Base-by-base conservation (phyloP, 352 stramenopile genomes). In the Peronosclerospora sorghi region DNA sequence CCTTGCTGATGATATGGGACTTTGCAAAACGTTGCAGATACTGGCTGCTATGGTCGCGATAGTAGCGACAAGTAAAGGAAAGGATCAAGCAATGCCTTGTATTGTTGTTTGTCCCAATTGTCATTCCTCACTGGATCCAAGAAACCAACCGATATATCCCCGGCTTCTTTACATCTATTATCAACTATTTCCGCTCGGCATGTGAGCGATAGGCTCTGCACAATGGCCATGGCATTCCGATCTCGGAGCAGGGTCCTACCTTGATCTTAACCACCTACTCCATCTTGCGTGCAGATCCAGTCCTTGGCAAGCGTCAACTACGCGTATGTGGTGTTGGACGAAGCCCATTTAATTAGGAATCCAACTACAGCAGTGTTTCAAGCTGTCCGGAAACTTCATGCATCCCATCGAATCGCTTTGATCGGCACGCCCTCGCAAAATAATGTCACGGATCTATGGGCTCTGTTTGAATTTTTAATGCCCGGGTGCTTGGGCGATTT, bases 341-440 rank as follows among this genome's bases (percentile, higher is more conserved):
- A 99, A 80, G 95, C 91, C 5, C 96, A 99, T 73, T 56, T 98
- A 14, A 77, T 98, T 27, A 90, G 95, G 13, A 99, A 99, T 59
- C 92, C 93, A 8, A 83, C 84, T 32, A 97, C 86, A 4, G 58
- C 69, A 36, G 54, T 94, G 8, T 92, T 95, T 32, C 75, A 73
- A 46, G 84, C 93, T 19, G 85, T 95, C 0, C 63, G 75, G 28
- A 47, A 59, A 13, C 47, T 99, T 13, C 58, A 52, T 32, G 68
- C 87, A n/a, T 45, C 53, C 1, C 90, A 98, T 62, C 82, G 91
- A 29, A 48, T 99, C 12, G 88, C 95, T 24, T 61, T 99, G 26
- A 98, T 86, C 32, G 96, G 96, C 17, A 99, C 96, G 5, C 95
- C 95, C 4, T 65, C 99, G 32, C 96, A 99, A 48, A 99, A 98